Conservation (phyloP, 2,329 filamentous ascomycete genomes). For the Colletotrichum cordylinicola region DNA sequence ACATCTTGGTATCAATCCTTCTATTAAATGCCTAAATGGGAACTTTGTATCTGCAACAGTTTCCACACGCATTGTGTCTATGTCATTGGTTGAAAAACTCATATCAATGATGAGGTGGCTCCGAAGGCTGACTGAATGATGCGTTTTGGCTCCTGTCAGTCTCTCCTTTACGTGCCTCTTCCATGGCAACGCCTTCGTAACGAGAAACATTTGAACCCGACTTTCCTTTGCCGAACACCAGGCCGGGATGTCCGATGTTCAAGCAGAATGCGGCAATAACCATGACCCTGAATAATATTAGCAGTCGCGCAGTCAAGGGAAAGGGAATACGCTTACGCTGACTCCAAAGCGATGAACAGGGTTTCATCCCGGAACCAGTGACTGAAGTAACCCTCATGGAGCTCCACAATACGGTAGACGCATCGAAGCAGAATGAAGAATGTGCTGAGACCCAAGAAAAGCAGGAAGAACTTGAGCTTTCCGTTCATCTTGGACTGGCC, state of each 20-base stretch:
- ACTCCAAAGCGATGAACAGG: slow-evolving; percentile 50
- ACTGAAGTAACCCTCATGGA: slow-evolving; percentile 60
- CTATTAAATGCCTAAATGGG: fast-evolving
- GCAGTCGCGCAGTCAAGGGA: background rate
- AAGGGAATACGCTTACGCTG: slow-evolving; percentile 26
- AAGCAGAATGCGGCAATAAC: background rate
- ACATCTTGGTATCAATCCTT: background rate
- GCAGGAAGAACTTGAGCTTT: slow-evolving; percentile 53
- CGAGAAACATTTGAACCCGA: background rate
- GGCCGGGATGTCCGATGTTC: slow-evolving; percentile 4
- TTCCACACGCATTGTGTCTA: background rate
- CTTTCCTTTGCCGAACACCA: background rate
- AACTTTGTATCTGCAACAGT: fast-evolving
- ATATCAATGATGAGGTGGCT: background rate
- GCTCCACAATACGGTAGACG: slow-evolving; percentile 63
- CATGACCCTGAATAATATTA: background rate
- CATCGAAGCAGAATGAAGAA: slow-evolving; percentile 62
- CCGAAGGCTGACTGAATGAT: background rate
- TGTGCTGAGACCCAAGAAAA: slow-evolving; percentile 54
- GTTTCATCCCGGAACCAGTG: slow-evolving; percentile 49
- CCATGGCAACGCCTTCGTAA: background rate
- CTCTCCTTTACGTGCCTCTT: background rate
- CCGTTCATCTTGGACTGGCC: slow-evolving; percentile 30
- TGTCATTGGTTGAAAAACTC: fast-evolving
- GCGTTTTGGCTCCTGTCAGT: background rate